Percentiles rank a stretch among this genome's conserved stretches.
Evolutionary conservation across 106 monocot genomes (phyloP).

Genomic region (Cymbidium sinense): DNA sequence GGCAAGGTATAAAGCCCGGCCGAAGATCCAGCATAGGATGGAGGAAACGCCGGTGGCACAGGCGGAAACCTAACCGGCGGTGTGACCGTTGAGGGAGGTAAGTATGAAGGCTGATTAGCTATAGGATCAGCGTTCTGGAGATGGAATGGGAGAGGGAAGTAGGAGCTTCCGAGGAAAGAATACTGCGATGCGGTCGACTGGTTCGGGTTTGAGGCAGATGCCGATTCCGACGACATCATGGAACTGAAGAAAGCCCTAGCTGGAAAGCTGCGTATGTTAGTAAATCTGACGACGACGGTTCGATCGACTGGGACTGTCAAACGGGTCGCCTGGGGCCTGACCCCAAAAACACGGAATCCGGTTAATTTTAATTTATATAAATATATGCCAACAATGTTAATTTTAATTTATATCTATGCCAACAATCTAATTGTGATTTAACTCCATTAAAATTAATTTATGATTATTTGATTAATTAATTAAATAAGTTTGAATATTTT

Average conservation of each 20-base stretch:
- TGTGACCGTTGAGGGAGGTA: constrained; percentile 7
- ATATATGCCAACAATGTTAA: no score
- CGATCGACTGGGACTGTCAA: no score
- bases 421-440: no score
- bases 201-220: constrained; percentile 8
- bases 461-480: no score
- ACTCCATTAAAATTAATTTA: no score
- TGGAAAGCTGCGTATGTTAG: no score
- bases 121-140: constrained; percentile 36
- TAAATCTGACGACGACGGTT: no score
- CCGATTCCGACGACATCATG: constrained; percentile 24
- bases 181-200: constrained; percentile 15
- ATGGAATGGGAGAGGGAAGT: constrained; percentile 66
- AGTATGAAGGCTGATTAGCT: constrained; percentile 3
- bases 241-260: not conserved
- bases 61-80: constrained; percentile 18
- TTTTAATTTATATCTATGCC: no score
- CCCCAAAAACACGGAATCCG: no score
- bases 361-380: no score
- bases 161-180: constrained; percentile 18
- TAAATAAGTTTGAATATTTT: no score
- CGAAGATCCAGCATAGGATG: constrained; percentile 9
- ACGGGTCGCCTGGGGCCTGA: no score
- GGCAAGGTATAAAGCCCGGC: constrained; percentile 34
- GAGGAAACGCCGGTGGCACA: constrained; percentile 2